Evolutionary conservation across 768 basidiomycete genomes (phyloP).

Genomic region (Pleurotus platypus): DNA sequence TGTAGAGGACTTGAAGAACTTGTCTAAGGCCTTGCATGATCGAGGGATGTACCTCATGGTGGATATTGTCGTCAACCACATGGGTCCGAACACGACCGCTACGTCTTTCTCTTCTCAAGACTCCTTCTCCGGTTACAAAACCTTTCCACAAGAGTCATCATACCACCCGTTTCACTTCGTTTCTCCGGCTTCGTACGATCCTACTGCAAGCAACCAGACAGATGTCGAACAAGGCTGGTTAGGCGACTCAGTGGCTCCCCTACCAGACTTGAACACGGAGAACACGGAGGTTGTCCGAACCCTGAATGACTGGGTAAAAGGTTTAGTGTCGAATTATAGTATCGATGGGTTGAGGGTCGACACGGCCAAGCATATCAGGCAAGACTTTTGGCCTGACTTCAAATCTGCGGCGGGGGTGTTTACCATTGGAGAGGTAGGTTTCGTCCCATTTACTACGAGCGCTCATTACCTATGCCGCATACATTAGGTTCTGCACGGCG

Average conservation of each 20-base stretch:
- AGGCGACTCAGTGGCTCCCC: constrained; percentile 60
- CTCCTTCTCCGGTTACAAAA: constrained; percentile 10
- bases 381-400: constrained; percentile 67
- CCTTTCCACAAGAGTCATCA: constrained; percentile 21
- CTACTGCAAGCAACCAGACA: constrained; percentile 55
- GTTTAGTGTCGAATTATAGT: constrained; percentile 50
- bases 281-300: constrained; percentile 46
- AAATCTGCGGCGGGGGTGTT: constrained; percentile 60
- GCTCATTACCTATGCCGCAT: not conserved
- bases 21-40: constrained; percentile 62
- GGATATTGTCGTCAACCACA: constrained; percentile 72
- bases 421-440: constrained; percentile 65
- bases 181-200: constrained; percentile 18
- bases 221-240: constrained; percentile 69
- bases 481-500: constrained; percentile 20
- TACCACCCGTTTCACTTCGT: constrained; percentile 71
- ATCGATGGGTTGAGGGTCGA: constrained; percentile 76
- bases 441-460: constrained; percentile 26
- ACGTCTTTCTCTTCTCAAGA: constrained; percentile 21
- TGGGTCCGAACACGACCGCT: constrained; percentile 13
- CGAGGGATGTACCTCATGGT: constrained; percentile 67
- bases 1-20: constrained; percentile 64
- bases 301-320: constrained; percentile 58
- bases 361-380: constrained; percentile 54
- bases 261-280: constrained; percentile 73